Conservation (phyloP, 2,329 filamentous ascomycete species). For the Fusarium anguioides region DNA sequence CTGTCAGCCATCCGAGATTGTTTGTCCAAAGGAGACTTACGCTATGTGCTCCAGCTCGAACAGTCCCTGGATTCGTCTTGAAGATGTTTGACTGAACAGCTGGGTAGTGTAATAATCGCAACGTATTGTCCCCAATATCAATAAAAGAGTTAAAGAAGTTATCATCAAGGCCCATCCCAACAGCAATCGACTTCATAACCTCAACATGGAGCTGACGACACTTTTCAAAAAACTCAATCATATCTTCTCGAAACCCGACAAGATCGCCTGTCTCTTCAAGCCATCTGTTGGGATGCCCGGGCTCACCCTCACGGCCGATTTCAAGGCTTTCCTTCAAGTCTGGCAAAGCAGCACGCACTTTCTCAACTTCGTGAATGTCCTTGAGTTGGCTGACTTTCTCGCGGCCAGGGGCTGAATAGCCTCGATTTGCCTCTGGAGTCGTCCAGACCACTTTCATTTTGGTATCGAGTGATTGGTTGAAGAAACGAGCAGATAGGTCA, state of each 20-base stretch:
- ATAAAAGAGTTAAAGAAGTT: conserved; percentile 82
- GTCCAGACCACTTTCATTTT: conserved; percentile 79
- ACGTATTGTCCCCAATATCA: conserved; percentile 74
- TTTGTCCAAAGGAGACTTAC: conserved; percentile 39
- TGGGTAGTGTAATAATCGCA: conserved; percentile 83
- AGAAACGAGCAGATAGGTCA: conserved; percentile 75
- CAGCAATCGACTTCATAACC: conserved; percentile 85
- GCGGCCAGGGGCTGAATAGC: conserved; percentile 75
- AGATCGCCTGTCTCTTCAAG: conserved; percentile 57
- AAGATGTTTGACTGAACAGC: conserved; percentile 74
- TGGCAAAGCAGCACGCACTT: conserved; percentile 66
- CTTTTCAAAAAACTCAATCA: conserved; percentile 78
- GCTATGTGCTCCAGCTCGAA: conserved; percentile 82
- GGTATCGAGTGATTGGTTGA: conserved; percentile 68
- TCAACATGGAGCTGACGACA: conserved; percentile 80
- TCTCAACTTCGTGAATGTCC: conserved; percentile 67
- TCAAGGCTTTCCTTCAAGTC: conserved; percentile 75
- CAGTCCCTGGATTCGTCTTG: conserved; percentile 72
- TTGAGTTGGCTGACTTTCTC: conserved; percentile 75
- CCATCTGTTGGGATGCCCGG: conserved; percentile 81
- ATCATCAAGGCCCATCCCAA: conserved; percentile 80
- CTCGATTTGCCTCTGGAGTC: conserved; percentile 77
- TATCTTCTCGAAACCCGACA: conserved; percentile 73
- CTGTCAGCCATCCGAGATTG: background rate
- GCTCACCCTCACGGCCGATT: conserved; percentile 70